These are phyloP conservation scores for Acmispon strigosus DNA, from an alignment of 306 rosid species.

Conservation along the genomic window DNA sequence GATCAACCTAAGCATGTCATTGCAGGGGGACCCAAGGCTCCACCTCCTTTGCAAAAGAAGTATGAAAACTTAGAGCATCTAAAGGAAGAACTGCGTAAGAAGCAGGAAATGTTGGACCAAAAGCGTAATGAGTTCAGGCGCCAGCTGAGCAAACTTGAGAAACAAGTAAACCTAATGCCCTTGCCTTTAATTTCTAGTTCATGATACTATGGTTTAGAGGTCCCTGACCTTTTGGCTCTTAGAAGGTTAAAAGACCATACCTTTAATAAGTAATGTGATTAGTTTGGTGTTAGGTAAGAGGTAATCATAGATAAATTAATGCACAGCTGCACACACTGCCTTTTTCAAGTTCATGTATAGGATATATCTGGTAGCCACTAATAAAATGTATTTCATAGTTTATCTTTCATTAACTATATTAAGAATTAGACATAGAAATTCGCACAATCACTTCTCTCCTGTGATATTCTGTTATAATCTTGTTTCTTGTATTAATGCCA, in stretches of 20 bases:
- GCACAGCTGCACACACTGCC: conserved; percentile 11
- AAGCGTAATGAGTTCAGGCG: conserved; percentile 83
- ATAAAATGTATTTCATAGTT: conserved; percentile 8
- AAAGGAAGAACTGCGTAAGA: conserved; percentile 93
- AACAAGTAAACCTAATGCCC: conserved; percentile 48
- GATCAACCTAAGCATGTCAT: conserved; percentile 48
- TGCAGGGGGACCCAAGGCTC: conserved; percentile 57
- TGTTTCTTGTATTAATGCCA: background rate
- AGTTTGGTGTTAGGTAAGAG: background rate
- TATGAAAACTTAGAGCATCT: conserved; percentile 67
- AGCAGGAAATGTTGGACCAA: conserved; percentile 90
- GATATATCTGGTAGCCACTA: background rate
- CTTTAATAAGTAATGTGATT: background rate
- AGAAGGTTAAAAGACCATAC: conserved; percentile 5
- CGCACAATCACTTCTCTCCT: background rate
- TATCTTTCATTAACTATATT: background rate
- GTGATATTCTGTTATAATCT: background rate
- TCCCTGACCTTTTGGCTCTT: background rate
- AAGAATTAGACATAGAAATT: background rate
- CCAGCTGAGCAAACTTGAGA: conserved; percentile 69
- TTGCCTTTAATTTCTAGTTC: conserved; percentile 12
- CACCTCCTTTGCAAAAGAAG: conserved; percentile 76
- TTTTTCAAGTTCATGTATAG: background rate
- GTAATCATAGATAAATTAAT: background rate
- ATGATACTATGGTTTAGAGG: conserved; percentile 6